Evolutionary conservation across 1,284 basidiomycete species (phyloP).

Genomic region (Boletus semigastroideus): DNA sequence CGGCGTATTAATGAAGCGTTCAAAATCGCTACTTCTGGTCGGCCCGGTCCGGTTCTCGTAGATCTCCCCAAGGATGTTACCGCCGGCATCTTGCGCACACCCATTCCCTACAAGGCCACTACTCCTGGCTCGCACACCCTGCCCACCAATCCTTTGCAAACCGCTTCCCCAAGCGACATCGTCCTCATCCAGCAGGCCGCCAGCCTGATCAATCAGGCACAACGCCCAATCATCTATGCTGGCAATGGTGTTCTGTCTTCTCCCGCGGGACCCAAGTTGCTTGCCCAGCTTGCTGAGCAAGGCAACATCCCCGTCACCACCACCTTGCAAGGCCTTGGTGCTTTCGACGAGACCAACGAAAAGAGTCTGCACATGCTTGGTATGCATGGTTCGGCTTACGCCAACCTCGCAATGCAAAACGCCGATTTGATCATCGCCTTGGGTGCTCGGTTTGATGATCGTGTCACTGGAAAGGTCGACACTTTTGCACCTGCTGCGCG

Average conservation of each 20-base stretch:
- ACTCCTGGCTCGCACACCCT: slow-evolving; percentile 81
- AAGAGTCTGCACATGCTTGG: slow-evolving; percentile 96
- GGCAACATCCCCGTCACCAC: slow-evolving; percentile 98
- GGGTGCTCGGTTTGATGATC: slow-evolving; percentile 96
- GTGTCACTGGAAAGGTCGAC: slow-evolving; percentile 92
- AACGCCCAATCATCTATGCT: slow-evolving; percentile 92
- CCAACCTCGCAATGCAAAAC: slow-evolving; percentile 96
- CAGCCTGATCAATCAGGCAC: slow-evolving; percentile 86
- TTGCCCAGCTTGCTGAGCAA: slow-evolving; percentile 77
- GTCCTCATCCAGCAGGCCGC: slow-evolving; percentile 82
- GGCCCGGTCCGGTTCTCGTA: slow-evolving; percentile 96
- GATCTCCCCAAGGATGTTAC: slow-evolving; percentile 98
- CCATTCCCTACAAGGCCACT: slow-evolving; percentile 87
- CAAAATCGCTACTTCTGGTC: slow-evolving; percentile 96
- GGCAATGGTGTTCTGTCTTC: slow-evolving; percentile 90
- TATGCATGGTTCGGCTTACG: slow-evolving; percentile 98
- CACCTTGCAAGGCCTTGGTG: slow-evolving; percentile 93
- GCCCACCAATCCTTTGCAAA: slow-evolving; percentile 71
- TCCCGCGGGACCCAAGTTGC: slow-evolving; percentile 80
- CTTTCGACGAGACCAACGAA: slow-evolving; percentile 90
- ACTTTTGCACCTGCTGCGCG: slow-evolving; percentile 90
- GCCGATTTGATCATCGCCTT: slow-evolving; percentile 98
- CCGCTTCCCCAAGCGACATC: slow-evolving; percentile 63
- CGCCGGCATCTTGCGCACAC: slow-evolving; percentile 83
- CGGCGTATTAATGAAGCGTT: slow-evolving; percentile 98